Evolutionary conservation across 2,329 filamentous ascomycete species (phyloP).

Genomic region (Penicillium brasilianum): DNA sequence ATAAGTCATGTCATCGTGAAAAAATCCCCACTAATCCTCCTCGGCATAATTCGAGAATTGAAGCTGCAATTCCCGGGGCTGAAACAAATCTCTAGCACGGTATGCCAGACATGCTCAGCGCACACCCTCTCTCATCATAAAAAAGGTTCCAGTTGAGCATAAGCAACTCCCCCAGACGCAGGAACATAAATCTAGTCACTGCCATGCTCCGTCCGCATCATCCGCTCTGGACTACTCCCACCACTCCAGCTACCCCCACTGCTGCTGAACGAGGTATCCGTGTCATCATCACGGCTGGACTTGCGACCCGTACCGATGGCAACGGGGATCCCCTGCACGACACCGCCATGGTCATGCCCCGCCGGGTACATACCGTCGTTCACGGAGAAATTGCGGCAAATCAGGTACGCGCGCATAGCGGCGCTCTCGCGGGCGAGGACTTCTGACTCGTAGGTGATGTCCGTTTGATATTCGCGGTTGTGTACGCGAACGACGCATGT

Average conservation of each 20-base stretch:
- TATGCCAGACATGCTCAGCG: background rate
- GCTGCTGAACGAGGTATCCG: conserved; percentile 52
- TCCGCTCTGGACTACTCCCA: conserved; percentile 56
- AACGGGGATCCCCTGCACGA: conserved; percentile 66
- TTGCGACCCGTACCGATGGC: conserved; percentile 66
- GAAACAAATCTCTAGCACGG: background rate
- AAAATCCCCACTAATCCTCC: background rate
- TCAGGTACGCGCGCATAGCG: conserved; percentile 95
- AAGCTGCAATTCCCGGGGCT: background rate
- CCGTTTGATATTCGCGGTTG: conserved; percentile 94
- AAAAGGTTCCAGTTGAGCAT: conserved; percentile 3
- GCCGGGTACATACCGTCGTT: conserved; percentile 85
- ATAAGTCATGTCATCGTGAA: conserved; percentile 36
- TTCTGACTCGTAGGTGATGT: conserved; percentile 81
- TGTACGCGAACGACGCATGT: conserved; percentile 93
- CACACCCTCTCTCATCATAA: background rate
- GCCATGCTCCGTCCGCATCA: conserved; percentile 5
- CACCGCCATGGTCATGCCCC: conserved; percentile 59
- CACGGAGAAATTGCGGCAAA: conserved; percentile 95
- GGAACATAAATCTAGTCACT: conserved; percentile 5
- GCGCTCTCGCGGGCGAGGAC: conserved; percentile 87
- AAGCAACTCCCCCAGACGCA: conserved; percentile 5
- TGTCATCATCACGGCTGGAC: conserved; percentile 56
- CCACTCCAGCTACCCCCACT: conserved; percentile 58
- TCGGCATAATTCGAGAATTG: background rate